Evolutionary conservation across 805 yeast species (phyloP).

Genomic region (Metschnikowia vanudenii): DNA sequence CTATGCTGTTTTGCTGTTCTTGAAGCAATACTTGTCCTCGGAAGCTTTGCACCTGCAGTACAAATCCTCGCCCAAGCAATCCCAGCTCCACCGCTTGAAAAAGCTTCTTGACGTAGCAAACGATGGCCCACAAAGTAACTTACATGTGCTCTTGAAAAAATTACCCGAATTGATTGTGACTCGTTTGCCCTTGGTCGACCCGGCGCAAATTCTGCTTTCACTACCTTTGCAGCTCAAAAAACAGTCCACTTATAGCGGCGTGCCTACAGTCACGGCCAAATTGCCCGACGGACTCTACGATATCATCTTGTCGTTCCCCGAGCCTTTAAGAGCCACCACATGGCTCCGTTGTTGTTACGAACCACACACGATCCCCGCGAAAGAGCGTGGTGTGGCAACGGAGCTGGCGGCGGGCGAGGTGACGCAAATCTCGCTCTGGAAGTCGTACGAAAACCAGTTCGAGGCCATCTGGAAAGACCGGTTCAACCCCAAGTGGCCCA

Average conservation of each 20-base stretch:
- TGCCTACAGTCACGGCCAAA: conserved; percentile 65
- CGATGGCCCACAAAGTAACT: conserved; percentile 39
- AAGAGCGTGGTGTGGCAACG: conserved; percentile 26
- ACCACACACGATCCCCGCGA: conserved; percentile 45
- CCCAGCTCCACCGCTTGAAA: conserved; percentile 37
- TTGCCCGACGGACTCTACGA: conserved; percentile 54
- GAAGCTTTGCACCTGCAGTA: conserved; percentile 42
- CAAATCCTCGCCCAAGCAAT: conserved; percentile 27
- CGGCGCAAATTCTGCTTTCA: conserved; percentile 23
- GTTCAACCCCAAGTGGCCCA: conserved; percentile 26
- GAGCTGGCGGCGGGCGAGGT: conserved; percentile 63
- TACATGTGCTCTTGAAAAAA: conserved; percentile 52
- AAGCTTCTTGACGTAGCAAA: conserved; percentile 49
- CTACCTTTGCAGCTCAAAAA: conserved; percentile 42
- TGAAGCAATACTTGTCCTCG: conserved; percentile 75
- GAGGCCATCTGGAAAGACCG: conserved; percentile 55
- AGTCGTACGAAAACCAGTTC: conserved; percentile 86
- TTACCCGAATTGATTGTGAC: conserved; percentile 56
- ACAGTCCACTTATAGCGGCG: conserved; percentile 46
- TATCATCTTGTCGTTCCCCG: conserved; percentile 65
- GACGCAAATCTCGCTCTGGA: conserved; percentile 94
- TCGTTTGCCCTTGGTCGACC: conserved; percentile 37
- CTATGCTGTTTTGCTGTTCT: conserved; percentile 72
- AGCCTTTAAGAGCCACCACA: conserved; percentile 87
- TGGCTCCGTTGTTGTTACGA: conserved; percentile 94